Evolutionary conservation across 148 eudicot genomes (phyloP).

Genomic region (Agrostemma githago): DNA sequence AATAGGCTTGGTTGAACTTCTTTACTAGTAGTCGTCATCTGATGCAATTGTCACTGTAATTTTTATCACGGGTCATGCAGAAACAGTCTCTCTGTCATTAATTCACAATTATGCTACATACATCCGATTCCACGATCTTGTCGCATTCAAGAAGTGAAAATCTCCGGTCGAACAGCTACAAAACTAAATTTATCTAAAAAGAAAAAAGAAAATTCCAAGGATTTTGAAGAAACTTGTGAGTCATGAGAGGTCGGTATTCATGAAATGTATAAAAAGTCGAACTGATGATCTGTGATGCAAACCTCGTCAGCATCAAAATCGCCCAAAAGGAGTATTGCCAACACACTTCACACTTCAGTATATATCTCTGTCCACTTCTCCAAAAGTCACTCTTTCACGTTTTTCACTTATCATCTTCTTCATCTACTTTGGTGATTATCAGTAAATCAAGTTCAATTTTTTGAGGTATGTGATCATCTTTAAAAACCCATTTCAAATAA

Average conservation of each 20-base stretch:
- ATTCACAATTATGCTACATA: too few relatives aligned
- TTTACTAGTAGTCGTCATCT: not conserved
- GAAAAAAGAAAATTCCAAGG: too few relatives aligned
- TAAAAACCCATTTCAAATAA: not conserved
- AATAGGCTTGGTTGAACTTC: too few relatives aligned
- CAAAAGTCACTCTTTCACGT: not conserved
- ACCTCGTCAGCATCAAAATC: too few relatives aligned
- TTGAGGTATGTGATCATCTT: conserved; percentile 14
- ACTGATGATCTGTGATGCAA: too few relatives aligned
- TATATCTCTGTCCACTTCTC: not conserved
- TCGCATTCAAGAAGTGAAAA: not conserved
- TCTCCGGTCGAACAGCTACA: not conserved
- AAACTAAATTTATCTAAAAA: too few relatives aligned
- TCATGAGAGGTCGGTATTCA: too few relatives aligned
- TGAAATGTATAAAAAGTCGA: too few relatives aligned
- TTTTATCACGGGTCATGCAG: not conserved
- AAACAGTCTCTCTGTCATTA: not conserved
- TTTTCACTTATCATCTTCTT: not conserved
- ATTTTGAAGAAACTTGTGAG: too few relatives aligned
- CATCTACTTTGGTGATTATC: not conserved
- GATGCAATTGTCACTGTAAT: not conserved
- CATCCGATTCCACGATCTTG: too few relatives aligned
- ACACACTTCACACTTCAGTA: too few relatives aligned
- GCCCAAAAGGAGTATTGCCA: too few relatives aligned
- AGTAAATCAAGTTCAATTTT: not conserved